Percentiles rank a stretch among this genome's conserved stretches.
Conservation (phyloP, 768 basidiomycete species). For the Auriscalpium microsporum region DNA sequence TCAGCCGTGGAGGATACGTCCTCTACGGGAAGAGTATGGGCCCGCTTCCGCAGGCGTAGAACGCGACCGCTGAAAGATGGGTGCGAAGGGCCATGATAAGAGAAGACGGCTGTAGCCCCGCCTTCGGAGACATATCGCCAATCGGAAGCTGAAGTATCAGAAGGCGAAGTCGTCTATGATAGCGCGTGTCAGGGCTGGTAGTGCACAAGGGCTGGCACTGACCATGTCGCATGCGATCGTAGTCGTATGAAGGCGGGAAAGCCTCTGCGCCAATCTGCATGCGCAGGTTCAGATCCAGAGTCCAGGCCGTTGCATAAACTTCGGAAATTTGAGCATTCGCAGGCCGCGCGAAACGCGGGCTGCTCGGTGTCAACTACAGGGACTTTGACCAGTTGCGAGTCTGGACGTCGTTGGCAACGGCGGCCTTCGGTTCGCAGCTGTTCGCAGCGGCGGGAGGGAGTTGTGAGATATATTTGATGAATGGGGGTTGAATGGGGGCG, state of each 20-base stretch:
- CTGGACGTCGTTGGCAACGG: not conserved
- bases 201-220: not conserved
- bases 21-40: slow-evolving; percentile 5
- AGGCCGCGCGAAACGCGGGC: too few relatives aligned
- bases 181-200: not conserved
- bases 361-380: too few relatives aligned
- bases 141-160: slow-evolving; percentile 31
- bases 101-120: slow-evolving; percentile 85
- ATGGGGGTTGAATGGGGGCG: not conserved
- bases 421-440: not conserved
- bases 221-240: not conserved
- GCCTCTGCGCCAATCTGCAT: too few relatives aligned
- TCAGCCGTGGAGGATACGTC: slow-evolving; percentile 25
- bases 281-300: too few relatives aligned
- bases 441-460: too few relatives aligned
- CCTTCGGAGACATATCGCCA: slow-evolving; percentile 92
- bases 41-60: slow-evolving; percentile 66
- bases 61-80: slow-evolving; percentile 53
- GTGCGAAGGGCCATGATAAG: slow-evolving; percentile 54
- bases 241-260: too few relatives aligned
- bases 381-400: not conserved
- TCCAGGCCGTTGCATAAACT: too few relatives aligned
- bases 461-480: too few relatives aligned
- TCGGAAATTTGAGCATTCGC: too few relatives aligned
- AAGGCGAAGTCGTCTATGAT: not conserved